Evolutionary conservation across 805 yeast genomes (phyloP).

Genomic region (Candida alai): DNA sequence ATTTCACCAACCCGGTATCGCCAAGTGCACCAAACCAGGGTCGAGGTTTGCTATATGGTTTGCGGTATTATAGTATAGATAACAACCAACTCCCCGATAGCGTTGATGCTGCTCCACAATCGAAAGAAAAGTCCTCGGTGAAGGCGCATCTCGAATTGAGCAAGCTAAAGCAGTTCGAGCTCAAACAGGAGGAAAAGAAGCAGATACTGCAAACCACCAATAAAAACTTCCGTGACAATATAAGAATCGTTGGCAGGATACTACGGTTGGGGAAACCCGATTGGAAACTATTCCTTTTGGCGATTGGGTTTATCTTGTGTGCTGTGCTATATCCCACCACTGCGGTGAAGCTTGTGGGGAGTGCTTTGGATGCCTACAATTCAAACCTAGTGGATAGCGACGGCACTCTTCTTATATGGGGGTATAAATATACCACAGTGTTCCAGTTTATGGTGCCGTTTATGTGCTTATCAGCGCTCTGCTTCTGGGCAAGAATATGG

Average conservation of each 20-base stretch:
- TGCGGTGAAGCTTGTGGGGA: slow-evolving; percentile 40
- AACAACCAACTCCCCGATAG: too few species aligned
- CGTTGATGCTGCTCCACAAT: not conserved
- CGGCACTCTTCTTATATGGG: slow-evolving; percentile 41
- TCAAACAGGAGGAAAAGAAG: slow-evolving; percentile 31
- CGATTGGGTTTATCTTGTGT: slow-evolving; percentile 38
- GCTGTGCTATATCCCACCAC: slow-evolving; percentile 44
- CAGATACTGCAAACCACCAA: slow-evolving; percentile 25
- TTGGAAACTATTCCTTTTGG: slow-evolving; percentile 31
- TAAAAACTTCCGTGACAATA: slow-evolving; percentile 29
- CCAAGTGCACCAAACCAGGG: too few species aligned
- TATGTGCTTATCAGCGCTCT: slow-evolving; percentile 38
- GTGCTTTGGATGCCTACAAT: slow-evolving; percentile 41
- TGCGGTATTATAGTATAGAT: slow-evolving; percentile 1
- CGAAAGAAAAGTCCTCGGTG: slow-evolving; percentile 14
- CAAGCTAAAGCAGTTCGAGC: slow-evolving; percentile 19
- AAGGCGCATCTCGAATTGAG: slow-evolving; percentile 28
- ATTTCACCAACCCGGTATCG: too few species aligned
- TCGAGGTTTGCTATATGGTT: too few species aligned
- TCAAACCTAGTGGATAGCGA: slow-evolving; percentile 30
- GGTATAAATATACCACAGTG: slow-evolving; percentile 39
- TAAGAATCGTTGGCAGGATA: slow-evolving; percentile 35
- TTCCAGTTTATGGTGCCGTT: slow-evolving; percentile 42
- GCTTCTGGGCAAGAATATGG: slow-evolving; percentile 48
- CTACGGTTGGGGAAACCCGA: slow-evolving; percentile 39